A percentile compares a stretch with the other conserved stretches of the same genome.
Conservation (phyloP, 1,284 basidiomycete genomes). For the Microbotryum lychnidis-dioicae region DNA sequence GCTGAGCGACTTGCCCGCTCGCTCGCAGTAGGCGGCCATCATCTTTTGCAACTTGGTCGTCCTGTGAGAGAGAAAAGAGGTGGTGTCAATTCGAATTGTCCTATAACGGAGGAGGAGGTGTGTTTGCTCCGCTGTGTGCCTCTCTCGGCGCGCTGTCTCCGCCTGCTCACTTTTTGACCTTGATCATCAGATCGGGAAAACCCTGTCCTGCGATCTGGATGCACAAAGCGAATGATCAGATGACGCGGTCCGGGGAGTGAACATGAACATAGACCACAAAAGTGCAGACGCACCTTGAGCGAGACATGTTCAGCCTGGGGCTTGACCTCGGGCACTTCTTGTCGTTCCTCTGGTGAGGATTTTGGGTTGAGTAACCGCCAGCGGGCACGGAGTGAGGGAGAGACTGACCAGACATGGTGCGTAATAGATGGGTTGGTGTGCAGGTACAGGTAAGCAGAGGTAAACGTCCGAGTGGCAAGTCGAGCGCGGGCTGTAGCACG, state of each 20-base stretch:
- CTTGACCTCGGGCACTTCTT: slow-evolving; percentile 15
- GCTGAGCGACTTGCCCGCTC: slow-evolving; percentile 24
- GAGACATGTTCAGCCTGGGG: slow-evolving; percentile 20
- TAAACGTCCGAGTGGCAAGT: too few relatives aligned
- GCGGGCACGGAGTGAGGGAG: neutral
- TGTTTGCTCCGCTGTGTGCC: too few relatives aligned
- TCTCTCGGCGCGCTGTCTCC: too few relatives aligned
- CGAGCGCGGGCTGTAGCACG: too few relatives aligned
- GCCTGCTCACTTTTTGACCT: slow-evolving; percentile 27
- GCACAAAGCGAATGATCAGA: neutral
- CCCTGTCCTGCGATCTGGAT: slow-evolving; percentile 25
- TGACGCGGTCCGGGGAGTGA: neutral
- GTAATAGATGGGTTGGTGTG: too few relatives aligned
- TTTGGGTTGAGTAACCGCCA: neutral
- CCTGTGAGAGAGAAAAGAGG: slow-evolving; percentile 3
- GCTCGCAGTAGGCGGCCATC: slow-evolving; percentile 32
- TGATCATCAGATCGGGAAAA: slow-evolving; percentile 32
- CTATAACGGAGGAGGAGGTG: too few relatives aligned
- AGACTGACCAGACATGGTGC: slow-evolving; percentile 8
- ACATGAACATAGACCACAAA: too few relatives aligned
- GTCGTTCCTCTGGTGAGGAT: neutral
- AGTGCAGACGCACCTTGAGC: slow-evolving; percentile 17
- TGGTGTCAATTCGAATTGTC: neutral
- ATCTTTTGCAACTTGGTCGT: slow-evolving; percentile 31
- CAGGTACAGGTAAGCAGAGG: too few relatives aligned